Percentiles rank a stretch among this genome's conserved stretches.
Evolutionary conservation across 2,329 filamentous ascomycete genomes (phyloP).

Genomic region (Diplodia intermedia): DNA sequence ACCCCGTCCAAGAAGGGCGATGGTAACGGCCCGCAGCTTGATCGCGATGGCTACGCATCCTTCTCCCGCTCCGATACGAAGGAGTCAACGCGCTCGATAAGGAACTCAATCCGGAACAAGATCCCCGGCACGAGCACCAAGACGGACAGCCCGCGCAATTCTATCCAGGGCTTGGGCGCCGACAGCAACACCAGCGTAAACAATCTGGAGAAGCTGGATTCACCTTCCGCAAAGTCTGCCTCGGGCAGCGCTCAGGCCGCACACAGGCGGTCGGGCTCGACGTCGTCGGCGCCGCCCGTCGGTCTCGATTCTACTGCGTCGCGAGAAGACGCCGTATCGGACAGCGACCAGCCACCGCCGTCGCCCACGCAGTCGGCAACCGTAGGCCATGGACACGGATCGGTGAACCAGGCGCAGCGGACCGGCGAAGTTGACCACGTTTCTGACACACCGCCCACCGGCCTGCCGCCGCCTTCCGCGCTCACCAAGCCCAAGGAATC

Average conservation of each 20-base stretch:
- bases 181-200: conserved; percentile 65
- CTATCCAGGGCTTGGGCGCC: conserved; percentile 65
- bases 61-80: conserved; percentile 93
- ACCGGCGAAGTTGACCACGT: conserved; percentile 93
- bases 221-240: conserved; percentile 64
- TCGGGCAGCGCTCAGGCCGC: conserved; percentile 62
- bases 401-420: conserved; percentile 80
- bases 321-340: conserved; percentile 44
- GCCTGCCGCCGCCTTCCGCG: conserved; percentile 59
- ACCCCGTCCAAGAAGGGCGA: conserved; percentile 68
- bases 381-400: conserved; percentile 74
- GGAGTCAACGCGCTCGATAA: conserved; percentile 86
- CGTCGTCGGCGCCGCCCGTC: conserved; percentile 38
- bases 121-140: conserved; percentile 73
- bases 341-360: conserved; percentile 66
- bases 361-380: conserved; percentile 83
- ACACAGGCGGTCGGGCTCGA: conserved; percentile 46
- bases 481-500: conserved; percentile 80
- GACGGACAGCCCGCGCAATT: conserved; percentile 82
- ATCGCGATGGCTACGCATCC: conserved; percentile 78
- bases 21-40: conserved; percentile 66
- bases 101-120: conserved; percentile 82
- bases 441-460: conserved; percentile 84
- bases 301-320: conserved; percentile 49
- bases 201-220: conserved; percentile 32